Evolutionary conservation across 495 filamentous ascomycete species (phyloP), one percentile per base, ranked within the genome.

Genomic region (Penicillium simplicissimum): DNA sequence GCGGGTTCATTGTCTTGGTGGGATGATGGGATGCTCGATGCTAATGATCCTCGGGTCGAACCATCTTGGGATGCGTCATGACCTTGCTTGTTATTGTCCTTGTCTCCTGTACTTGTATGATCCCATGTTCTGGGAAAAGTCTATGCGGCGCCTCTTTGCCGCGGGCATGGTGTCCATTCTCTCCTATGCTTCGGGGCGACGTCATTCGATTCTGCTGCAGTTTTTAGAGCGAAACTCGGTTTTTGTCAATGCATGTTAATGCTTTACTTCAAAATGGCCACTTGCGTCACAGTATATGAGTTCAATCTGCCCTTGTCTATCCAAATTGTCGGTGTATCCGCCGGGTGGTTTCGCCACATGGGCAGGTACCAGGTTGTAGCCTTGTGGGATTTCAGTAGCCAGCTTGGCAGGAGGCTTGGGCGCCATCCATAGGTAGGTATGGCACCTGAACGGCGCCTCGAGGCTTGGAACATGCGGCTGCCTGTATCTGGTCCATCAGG

Each of bases 31-130:
- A 71, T 69, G 64, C 67, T 67, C 58, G 64, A 65, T 70, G 58
- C 67, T 59, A 37, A 62, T 38, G 36, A 25, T 45, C 45, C 52
- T 60, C 45, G 43, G 59, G 58, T 53, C 60, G 37, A 62, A 36
- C 45, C 60, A 63, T 63, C 67, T 65, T 69, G 66, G 66, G 65
- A 73, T 62, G 70, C 59, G 70, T 60, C 55, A 73, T 56, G 70
- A 71, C 45, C 49, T 60, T 59, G 47, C 52, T 67, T 60, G 14
- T 60, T 53, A n/a, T 19, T 19, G n/a, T 61, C 53, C 52, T 59
- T 69, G 59, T 57, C 43, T 53, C 36, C 56, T 72, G 69, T 72
- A 72, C 58, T 70, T 66, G 64, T 71, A 71, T 64, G 59, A 59
- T 69, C 52, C 31, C 17, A 48, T 60, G 33, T 51, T n/a, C 42